Evolutionary conservation across 2,329 filamentous ascomycete genomes (phyloP).

Genomic region (Apiospora pterosperma): DNA sequence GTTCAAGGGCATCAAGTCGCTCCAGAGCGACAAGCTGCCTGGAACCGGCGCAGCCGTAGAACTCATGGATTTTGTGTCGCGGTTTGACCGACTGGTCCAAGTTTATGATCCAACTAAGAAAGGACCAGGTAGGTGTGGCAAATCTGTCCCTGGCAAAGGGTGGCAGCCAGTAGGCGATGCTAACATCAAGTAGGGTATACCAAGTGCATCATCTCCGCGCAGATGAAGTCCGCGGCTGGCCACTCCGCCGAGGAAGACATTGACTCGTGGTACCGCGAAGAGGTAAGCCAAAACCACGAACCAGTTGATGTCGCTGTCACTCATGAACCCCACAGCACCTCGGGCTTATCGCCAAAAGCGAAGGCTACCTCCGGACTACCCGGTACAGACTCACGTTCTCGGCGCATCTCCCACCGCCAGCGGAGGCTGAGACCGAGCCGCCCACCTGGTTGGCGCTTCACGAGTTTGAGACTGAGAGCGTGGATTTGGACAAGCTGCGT

Average conservation of each 20-base stretch:
- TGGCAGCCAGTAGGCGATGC: not conserved
- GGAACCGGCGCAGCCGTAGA: slow-evolving; percentile 18
- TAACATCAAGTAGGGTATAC: slow-evolving; percentile 11
- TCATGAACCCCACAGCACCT: slow-evolving; percentile 10
- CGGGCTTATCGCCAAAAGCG: slow-evolving; percentile 8
- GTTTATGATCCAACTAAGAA: slow-evolving; percentile 18
- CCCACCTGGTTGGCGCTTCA: slow-evolving; percentile 14
- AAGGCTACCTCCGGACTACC: slow-evolving; percentile 21
- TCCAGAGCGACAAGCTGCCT: slow-evolving; percentile 26
- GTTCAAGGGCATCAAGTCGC: slow-evolving; percentile 27
- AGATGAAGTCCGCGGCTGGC: slow-evolving; percentile 11
- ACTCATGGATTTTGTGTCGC: slow-evolving; percentile 17
- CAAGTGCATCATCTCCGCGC: slow-evolving; percentile 13
- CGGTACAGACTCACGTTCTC: slow-evolving; percentile 17
- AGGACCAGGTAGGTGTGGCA: slow-evolving; percentile 14
- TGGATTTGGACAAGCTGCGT: slow-evolving; percentile 9
- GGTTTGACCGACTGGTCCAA: slow-evolving; percentile 18
- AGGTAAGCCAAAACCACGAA: slow-evolving; percentile 9
- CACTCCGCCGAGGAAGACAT: slow-evolving; percentile 14
- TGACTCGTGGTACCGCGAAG: slow-evolving; percentile 19
- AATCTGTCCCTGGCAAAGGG: not conserved
- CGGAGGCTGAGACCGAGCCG: slow-evolving; percentile 13
- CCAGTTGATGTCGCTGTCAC: not conserved
- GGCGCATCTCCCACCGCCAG: not conserved
- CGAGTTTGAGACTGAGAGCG: slow-evolving; percentile 7